These are phyloP conservation scores for Exophiala spinifera DNA, from an alignment of 2,329 filamentous ascomycete species.

Conservation along the genomic window DNA sequence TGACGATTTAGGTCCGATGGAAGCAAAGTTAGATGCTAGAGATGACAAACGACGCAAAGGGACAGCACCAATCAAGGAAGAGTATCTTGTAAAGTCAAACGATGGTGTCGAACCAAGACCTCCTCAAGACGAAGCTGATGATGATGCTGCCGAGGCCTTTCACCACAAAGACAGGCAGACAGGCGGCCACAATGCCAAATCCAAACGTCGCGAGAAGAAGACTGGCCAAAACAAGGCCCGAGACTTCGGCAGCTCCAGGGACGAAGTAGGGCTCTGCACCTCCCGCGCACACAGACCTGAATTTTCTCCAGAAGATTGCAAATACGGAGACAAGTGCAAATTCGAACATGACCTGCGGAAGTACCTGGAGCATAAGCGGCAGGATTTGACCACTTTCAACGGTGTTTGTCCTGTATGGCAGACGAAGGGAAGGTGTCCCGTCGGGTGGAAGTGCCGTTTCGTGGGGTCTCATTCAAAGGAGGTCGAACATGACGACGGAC, in stretches of 20 bases:
- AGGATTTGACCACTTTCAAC: conserved; percentile 71
- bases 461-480: conserved; percentile 83
- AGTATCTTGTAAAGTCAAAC: conserved; percentile 50
- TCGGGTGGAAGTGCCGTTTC: conserved; percentile 94
- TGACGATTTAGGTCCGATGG: conserved; percentile 35
- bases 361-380: conserved; percentile 78
- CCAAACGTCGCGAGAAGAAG: conserved; percentile 59
- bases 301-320: conserved; percentile 74
- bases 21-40: conserved; percentile 31
- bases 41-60: conserved; percentile 49
- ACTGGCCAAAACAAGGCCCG: conserved; percentile 80
- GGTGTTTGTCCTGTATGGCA: conserved; percentile 81
- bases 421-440: conserved; percentile 69
- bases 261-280: conserved; percentile 73
- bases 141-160: conserved; percentile 60
- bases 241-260: conserved; percentile 74
- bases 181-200: conserved; percentile 37
- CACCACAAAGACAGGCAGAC: conserved; percentile 41
- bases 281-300: conserved; percentile 69
- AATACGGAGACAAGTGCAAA: conserved; percentile 76
- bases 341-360: conserved; percentile 79
- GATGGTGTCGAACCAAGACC: conserved; percentile 28
- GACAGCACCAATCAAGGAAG: conserved; percentile 68
- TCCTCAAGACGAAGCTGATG: conserved; percentile 43
- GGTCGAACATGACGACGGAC: conserved; percentile 71